These are phyloP conservation scores for Fusarium haematococcum DNA, from an alignment of 2,329 filamentous ascomycete genomes.

Conservation along the genomic window DNA sequence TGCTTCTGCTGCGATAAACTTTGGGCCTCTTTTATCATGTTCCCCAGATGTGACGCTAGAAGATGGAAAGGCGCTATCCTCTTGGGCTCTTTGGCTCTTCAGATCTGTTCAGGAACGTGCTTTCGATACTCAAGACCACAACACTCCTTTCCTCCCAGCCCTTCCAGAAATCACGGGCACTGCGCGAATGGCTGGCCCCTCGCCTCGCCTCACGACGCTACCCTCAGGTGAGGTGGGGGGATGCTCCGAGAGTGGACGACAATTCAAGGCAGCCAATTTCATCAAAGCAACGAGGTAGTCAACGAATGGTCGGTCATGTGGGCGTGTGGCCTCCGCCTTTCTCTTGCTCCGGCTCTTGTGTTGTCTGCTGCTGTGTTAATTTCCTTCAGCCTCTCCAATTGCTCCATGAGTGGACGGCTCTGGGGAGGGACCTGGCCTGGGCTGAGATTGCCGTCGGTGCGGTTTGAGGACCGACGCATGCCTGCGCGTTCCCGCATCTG, in stretches of 20 bases:
- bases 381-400: conserved; percentile 35
- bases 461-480: conserved; percentile 41
- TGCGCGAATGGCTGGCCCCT: not conserved
- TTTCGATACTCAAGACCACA: conserved; percentile 2
- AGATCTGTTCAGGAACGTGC: not conserved
- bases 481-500: conserved; percentile 35
- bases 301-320: conserved; percentile 31
- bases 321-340: conserved; percentile 5
- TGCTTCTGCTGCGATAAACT: conserved; percentile 42
- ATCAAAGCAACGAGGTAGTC: conserved; percentile 22
- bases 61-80: conserved; percentile 7
- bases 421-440: conserved; percentile 31
- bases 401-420: conserved; percentile 24
- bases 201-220: conserved; percentile 30
- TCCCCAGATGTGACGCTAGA: conserved; percentile 36
- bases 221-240: conserved; percentile 40
- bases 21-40: conserved; percentile 24
- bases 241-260: conserved; percentile 16
- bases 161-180: not conserved
- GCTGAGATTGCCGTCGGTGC: conserved; percentile 46
- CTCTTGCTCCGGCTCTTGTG: conserved; percentile 6
- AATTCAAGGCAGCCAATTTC: conserved; percentile 36
- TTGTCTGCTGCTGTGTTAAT: conserved; percentile 23
- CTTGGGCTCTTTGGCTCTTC: not conserved
- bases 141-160: not conserved